A percentile compares a stretch with the other conserved stretches of the same genome.
Conservation (phyloP, 2,329 filamentous ascomycete species). For the Elsinoe arachidis region DNA sequence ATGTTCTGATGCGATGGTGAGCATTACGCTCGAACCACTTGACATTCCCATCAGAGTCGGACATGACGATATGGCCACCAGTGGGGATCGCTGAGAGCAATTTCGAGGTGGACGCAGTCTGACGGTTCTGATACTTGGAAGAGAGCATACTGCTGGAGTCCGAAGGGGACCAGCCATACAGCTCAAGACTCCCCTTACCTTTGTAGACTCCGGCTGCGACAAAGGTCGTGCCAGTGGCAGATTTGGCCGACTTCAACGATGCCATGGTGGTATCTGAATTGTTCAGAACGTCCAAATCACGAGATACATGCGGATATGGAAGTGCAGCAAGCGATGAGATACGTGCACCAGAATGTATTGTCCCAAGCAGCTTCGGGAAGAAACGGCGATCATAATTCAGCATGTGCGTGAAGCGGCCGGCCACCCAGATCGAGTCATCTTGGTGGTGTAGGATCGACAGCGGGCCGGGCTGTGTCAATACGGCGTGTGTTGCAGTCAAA, state of each 20-base stretch:
- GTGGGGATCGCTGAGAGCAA: slow-evolving; percentile 74
- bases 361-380: slow-evolving; percentile 68
- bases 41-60: slow-evolving; percentile 73
- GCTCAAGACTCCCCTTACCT: slow-evolving; percentile 77
- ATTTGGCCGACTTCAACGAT: slow-evolving; percentile 47
- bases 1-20: slow-evolving; percentile 43
- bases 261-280: slow-evolving; percentile 41
- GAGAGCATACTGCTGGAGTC: slow-evolving; percentile 22
- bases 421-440: slow-evolving; percentile 72
- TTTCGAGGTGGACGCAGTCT: slow-evolving; percentile 72
- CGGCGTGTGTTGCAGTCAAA: slow-evolving; percentile 49
- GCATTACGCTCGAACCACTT: slow-evolving; percentile 91
- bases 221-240: slow-evolving; percentile 52
- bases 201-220: slow-evolving; percentile 87
- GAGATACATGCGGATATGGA: slow-evolving; percentile 57
- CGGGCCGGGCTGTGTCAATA: slow-evolving; percentile 70
- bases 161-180: slow-evolving; percentile 56
- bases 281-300: slow-evolving; percentile 52
- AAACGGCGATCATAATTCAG: slow-evolving; percentile 81
- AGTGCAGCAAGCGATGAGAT: slow-evolving; percentile 65
- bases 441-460: slow-evolving; percentile 69
- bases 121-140: slow-evolving; percentile 60
- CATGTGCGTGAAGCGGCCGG: slow-evolving; percentile 80
- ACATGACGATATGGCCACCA: slow-evolving; percentile 71
- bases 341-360: slow-evolving; percentile 74